Evolutionary conservation across 345 rosid genomes (phyloP).

Genomic region (Isatis tinctoria): DNA sequence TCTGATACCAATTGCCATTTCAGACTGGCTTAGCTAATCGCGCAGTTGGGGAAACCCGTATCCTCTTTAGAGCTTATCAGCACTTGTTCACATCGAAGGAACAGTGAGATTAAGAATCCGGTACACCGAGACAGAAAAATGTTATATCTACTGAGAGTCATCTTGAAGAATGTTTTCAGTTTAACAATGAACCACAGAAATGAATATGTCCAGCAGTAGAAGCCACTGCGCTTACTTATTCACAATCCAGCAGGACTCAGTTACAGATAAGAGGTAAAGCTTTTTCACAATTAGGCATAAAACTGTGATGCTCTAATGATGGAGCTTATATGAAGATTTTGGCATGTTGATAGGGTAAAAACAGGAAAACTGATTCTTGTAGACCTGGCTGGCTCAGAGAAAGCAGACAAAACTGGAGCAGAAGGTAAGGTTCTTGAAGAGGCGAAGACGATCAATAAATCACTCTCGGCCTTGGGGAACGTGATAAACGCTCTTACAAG

Average conservation of each 20-base stretch:
- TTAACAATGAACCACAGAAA: constrained; percentile 49
- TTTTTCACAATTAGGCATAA: not conserved
- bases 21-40: constrained; percentile 81
- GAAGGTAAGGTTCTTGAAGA: constrained; percentile 94
- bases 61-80: constrained; percentile 32
- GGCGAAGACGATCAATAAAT: constrained; percentile 87
- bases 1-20: constrained; percentile 33
- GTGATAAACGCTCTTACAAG: constrained; percentile 84
- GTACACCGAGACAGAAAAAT: not conserved
- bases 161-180: constrained; percentile 21
- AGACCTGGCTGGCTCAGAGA: constrained; percentile 95
- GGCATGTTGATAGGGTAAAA: constrained; percentile 43
- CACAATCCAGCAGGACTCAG: constrained; percentile 50
- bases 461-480: constrained; percentile 87
- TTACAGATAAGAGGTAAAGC: constrained; percentile 51
- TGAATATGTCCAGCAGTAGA: constrained; percentile 93
- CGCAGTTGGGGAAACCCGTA: constrained; percentile 94
- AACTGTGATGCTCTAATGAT: not conserved
- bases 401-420: constrained; percentile 93
- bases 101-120: not conserved
- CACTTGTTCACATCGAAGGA: not conserved
- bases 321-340: not conserved
- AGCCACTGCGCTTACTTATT: constrained; percentile 75
- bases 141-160: not conserved
- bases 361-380: constrained; percentile 72